These are phyloP conservation scores for Emiliania huxleyi DNA, from an alignment of 78 protist genomes.

Conservation along the genomic window DNA sequence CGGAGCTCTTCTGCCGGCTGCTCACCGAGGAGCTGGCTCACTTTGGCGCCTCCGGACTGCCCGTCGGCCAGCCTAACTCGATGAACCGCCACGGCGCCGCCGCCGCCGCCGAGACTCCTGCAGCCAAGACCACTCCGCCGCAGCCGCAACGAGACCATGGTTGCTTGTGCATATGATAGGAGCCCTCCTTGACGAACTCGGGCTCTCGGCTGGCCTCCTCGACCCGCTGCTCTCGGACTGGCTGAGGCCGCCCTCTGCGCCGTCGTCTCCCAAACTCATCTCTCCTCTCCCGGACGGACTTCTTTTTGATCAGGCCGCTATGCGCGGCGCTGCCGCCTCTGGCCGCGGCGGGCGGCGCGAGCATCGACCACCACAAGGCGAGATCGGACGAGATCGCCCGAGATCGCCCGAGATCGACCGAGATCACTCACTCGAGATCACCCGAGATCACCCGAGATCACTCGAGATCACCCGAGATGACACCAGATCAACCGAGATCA, in stretches of 20 bases:
- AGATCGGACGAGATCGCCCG: no score
- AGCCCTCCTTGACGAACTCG: not conserved
- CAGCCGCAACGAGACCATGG: no score
- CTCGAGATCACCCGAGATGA: no score
- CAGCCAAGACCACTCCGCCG: no score
- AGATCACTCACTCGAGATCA: no score
- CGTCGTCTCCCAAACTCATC: not conserved
- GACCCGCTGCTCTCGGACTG: not conserved
- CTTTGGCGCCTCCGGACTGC: not conserved
- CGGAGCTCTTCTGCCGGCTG: not conserved
- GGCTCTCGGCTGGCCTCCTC: not conserved
- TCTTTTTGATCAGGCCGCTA: no score
- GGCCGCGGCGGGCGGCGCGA: not conserved
- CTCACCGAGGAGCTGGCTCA: not conserved
- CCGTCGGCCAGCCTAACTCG: not conserved
- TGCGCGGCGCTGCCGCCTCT: not conserved
- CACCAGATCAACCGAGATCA: no score
- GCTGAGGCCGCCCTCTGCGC: not conserved
- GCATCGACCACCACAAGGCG: not conserved
- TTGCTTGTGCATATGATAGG: no score
- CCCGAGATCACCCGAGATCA: no score
- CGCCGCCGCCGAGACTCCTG: no score
- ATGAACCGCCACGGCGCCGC: not conserved
- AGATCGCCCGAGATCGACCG: no score
- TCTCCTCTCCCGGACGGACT: no score